A percentile compares a stretch with the other conserved stretches of the same genome.
Conservation (phyloP, 345 rosid genomes). For the Balakata baccata region DNA sequence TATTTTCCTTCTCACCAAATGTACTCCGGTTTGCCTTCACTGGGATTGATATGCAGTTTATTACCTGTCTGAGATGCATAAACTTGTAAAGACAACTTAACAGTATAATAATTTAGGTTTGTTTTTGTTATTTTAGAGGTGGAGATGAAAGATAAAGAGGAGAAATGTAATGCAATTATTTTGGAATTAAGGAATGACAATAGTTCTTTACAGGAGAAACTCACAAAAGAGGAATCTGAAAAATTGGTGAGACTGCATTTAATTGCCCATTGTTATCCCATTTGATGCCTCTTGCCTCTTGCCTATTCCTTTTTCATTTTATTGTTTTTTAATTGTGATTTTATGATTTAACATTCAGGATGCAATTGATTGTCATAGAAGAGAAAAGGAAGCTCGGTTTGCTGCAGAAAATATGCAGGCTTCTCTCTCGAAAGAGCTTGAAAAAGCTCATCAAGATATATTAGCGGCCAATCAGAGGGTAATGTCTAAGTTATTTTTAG, state of each 20-base stretch:
- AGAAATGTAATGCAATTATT: conserved; percentile 36
- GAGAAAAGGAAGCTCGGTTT: conserved; percentile 62
- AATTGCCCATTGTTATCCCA: not conserved
- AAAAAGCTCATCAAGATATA: conserved; percentile 62
- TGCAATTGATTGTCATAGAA: conserved; percentile 52
- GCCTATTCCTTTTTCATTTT: not conserved
- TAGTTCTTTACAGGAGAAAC: conserved; percentile 46
- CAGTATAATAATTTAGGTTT: conserved; percentile 5
- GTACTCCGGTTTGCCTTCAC: not conserved
- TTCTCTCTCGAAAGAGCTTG: conserved; percentile 64
- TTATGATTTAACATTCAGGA: conserved; percentile 44
- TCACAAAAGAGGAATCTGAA: conserved; percentile 57
- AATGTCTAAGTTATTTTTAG: not conserved
- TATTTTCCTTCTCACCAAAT: not conserved
- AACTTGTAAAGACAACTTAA: not conserved
- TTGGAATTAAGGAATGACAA: conserved; percentile 46
- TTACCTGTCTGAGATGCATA: not conserved
- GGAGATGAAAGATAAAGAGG: conserved; percentile 60
- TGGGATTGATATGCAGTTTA: not conserved
- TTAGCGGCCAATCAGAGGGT: conserved; percentile 69
- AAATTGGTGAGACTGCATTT: conserved; percentile 51
- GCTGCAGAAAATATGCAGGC: conserved; percentile 55
- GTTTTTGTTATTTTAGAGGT: conserved; percentile 36
- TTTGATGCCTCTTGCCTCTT: not conserved
- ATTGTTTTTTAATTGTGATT: not conserved